Conservation (phyloP, 192 early-diverging fungal species). For the Backusella sp. region DNA sequence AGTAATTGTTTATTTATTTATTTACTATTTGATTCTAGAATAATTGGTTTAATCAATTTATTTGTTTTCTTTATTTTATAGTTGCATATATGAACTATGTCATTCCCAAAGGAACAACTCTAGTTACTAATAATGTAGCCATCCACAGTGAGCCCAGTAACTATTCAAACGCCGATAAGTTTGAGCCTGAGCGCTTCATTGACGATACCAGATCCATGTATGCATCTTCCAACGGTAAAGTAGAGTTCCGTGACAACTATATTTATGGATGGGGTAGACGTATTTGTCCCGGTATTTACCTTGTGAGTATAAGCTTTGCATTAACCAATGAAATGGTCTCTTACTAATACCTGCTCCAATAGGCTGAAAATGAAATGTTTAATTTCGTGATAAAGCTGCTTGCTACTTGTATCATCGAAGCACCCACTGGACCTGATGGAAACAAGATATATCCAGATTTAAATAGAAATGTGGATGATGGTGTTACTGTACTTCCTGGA, state of each 20-base stretch:
- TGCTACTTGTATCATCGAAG: neutral
- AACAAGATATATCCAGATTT: neutral
- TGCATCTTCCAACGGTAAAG: conserved; percentile 7
- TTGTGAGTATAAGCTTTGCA: neutral
- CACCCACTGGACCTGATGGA: neutral
- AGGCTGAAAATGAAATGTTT: conserved; percentile 12
- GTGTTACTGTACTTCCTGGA: neutral
- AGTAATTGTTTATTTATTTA: neutral
- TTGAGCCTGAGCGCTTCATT: conserved; percentile 11
- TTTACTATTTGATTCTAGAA: neutral
- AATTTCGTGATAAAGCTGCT: neutral
- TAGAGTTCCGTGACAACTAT: neutral
- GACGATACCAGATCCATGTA: neutral
- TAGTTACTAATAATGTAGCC: neutral
- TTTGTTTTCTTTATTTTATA: conserved; percentile 1
- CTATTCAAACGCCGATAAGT: neutral
- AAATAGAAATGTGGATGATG: neutral
- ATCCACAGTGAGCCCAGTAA: neutral
- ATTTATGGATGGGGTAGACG: conserved; percentile 7
- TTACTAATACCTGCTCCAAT: neutral
- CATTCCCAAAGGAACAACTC: conserved; percentile 4
- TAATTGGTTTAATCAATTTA: neutral
- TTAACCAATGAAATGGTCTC: neutral
- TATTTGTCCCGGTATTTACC: conserved; percentile 10
- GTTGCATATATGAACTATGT: neutral